Evolutionary conservation across 2,329 filamentous ascomycete genomes (phyloP).

Genomic region (Penicillium sumatraense): DNA sequence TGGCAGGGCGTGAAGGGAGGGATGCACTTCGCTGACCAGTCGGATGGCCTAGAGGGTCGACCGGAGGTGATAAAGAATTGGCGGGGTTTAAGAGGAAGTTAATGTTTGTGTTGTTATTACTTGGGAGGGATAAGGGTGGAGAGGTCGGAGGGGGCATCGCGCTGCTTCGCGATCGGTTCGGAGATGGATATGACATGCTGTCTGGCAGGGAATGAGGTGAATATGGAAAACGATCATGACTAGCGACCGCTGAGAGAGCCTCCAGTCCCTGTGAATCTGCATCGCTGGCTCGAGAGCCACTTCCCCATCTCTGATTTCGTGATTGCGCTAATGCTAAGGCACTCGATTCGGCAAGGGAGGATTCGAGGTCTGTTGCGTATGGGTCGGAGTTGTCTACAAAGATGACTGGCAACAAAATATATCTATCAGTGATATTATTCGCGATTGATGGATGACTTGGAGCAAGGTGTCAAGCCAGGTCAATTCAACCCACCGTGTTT

Average conservation of each 20-base stretch:
- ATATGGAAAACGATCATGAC: conserved; percentile 42
- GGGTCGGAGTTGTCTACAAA: conserved; percentile 67
- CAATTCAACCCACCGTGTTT: conserved; percentile 59
- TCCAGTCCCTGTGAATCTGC: conserved; percentile 57
- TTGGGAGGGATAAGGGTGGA: conserved; percentile 49
- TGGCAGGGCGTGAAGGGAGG: conserved; percentile 31
- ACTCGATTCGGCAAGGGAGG: conserved; percentile 37
- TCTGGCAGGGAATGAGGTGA: conserved; percentile 30
- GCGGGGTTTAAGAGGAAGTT: conserved; percentile 61
- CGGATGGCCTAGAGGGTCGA: conserved; percentile 48
- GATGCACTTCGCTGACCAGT: conserved; percentile 36
- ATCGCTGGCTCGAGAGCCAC: conserved; percentile 34
- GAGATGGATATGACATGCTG: conserved; percentile 34
- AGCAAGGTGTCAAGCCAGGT: too few relatives aligned
- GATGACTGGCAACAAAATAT: conserved; percentile 50
- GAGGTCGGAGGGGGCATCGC: conserved; percentile 43
- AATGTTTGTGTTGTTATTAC: conserved; percentile 48
- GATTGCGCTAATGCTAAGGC: conserved; percentile 34
- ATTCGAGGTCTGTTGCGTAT: conserved; percentile 57
- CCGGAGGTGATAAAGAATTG: conserved; percentile 47
- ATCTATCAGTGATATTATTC: not conserved
- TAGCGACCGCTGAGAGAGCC: conserved; percentile 58
- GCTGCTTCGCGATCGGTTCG: conserved; percentile 38
- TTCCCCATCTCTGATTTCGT: conserved; percentile 38
- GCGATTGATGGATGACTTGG: not conserved